These are phyloP conservation scores for Pleurozium schreberi DNA, from an alignment of 225 moss, liverwort and hornwort species.

Conservation along the genomic window DNA sequence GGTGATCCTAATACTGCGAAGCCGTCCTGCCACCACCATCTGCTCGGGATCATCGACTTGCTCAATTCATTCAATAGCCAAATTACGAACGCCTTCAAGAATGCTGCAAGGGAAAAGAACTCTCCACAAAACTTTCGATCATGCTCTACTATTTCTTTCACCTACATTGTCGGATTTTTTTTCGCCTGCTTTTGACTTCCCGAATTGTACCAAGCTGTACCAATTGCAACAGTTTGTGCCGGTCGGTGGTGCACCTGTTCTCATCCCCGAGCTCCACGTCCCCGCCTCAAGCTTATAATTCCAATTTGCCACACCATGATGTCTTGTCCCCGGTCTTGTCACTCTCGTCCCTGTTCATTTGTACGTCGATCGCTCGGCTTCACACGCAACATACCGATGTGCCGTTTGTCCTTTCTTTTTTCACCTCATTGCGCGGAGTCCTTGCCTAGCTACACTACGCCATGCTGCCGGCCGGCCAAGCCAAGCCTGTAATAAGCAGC, in stretches of 20 bases:
- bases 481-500: not conserved
- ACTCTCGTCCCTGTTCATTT: not conserved
- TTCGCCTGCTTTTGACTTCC: not conserved
- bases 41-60: not conserved
- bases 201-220: not conserved
- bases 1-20: not conserved
- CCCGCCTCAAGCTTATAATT: not conserved
- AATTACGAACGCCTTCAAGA: not conserved
- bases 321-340: not conserved
- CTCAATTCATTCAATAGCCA: not conserved
- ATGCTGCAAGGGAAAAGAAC: not conserved
- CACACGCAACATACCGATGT: not conserved
- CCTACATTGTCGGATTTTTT: not conserved
- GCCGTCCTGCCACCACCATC: not conserved
- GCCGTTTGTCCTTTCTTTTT: constrained; percentile 1
- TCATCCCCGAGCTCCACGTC: not conserved
- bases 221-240: not conserved
- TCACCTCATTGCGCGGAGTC: not conserved
- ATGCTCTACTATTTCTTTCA: not conserved
- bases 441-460: not conserved
- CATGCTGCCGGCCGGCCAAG: constrained; percentile 9
- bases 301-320: not conserved
- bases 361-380: constrained; percentile 7
- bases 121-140: not conserved
- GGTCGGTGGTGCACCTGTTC: not conserved